Evolutionary conservation across 2,329 filamentous ascomycete genomes (phyloP).

Genomic region (Neofusicoccum kwambonambiense): DNA sequence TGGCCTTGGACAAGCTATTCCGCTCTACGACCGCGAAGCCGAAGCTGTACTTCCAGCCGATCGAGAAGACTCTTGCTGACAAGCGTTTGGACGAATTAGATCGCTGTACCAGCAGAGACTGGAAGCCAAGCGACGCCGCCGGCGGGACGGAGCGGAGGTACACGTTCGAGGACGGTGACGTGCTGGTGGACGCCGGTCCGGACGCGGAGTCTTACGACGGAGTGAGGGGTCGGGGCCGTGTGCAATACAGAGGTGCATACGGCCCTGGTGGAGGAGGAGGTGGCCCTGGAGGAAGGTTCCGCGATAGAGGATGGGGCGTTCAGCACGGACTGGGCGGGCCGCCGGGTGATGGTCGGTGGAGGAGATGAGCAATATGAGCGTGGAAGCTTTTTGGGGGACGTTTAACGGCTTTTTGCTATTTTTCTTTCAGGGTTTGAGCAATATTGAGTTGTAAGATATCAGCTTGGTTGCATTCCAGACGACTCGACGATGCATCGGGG

Average conservation of each 20-base stretch:
- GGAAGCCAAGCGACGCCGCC: constrained; percentile 25
- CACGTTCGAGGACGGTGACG: constrained; percentile 45
- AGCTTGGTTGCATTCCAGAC: neutral
- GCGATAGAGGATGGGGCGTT: constrained; percentile 17
- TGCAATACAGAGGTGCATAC: constrained; percentile 19
- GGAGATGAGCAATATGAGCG: neutral
- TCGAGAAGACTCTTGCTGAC: constrained; percentile 62
- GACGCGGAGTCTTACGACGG: constrained; percentile 28
- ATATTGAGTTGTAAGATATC: neutral
- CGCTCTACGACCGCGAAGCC: constrained; percentile 60
- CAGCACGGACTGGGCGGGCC: constrained; percentile 11
- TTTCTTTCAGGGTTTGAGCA: neutral
- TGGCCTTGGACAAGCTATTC: constrained; percentile 61
- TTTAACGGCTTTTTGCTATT: neutral
- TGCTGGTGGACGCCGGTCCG: constrained; percentile 42
- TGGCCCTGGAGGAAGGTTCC: constrained; percentile 19
- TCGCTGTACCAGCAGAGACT: constrained; percentile 42
- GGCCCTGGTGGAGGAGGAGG: constrained; percentile 22
- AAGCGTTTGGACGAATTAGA: constrained; percentile 63
- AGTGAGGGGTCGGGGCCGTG: constrained; percentile 23
- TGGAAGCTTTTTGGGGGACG: neutral
- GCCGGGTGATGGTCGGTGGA: neutral
- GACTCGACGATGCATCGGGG: too few species aligned
- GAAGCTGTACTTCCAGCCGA: constrained; percentile 65
- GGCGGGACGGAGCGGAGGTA: constrained; percentile 32